Conservation (phyloP, 495 filamentous ascomycete genomes). For the Talaromyces stipitatus region DNA sequence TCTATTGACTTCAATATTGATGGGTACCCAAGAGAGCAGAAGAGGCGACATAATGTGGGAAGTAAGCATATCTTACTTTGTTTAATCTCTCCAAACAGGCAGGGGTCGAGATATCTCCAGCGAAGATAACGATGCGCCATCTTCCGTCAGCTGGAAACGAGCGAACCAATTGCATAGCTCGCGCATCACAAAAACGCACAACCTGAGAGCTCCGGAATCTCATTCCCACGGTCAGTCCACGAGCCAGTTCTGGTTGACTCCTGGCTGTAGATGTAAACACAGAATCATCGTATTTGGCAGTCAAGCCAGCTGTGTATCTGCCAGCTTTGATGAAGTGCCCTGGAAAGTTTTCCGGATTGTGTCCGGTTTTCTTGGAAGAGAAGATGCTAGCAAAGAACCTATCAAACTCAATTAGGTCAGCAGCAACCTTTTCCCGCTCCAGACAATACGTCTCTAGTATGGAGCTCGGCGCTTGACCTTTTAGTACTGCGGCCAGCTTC, state of each 20-base stretch:
- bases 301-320: conserved; percentile 58
- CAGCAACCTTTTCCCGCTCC: conserved; percentile 61
- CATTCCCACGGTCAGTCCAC: not conserved
- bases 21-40: no score
- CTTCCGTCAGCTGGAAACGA: not conserved
- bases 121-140: conserved; percentile 1
- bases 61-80: not conserved
- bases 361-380: conserved; percentile 26
- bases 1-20: no score
- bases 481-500: conserved; percentile 59
- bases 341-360: conserved; percentile 37
- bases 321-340: conserved; percentile 53
- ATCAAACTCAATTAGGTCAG: conserved; percentile 70
- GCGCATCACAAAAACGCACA: not conserved
- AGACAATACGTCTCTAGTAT: conserved; percentile 63
- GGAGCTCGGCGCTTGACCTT: conserved; percentile 38
- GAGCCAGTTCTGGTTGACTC: not conserved
- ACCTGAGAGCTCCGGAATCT: not conserved
- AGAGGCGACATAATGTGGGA: no score
- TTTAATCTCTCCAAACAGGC: not conserved
- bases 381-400: conserved; percentile 9
- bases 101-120: conserved; percentile 1
- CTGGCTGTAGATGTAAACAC: conserved; percentile 26
- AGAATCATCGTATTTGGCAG: conserved; percentile 48
- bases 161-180: not conserved